phyloP scores from a whole-genome alignment of 768 basidiomycete genomes.

The Hygrophorus pudorinus region DNA sequence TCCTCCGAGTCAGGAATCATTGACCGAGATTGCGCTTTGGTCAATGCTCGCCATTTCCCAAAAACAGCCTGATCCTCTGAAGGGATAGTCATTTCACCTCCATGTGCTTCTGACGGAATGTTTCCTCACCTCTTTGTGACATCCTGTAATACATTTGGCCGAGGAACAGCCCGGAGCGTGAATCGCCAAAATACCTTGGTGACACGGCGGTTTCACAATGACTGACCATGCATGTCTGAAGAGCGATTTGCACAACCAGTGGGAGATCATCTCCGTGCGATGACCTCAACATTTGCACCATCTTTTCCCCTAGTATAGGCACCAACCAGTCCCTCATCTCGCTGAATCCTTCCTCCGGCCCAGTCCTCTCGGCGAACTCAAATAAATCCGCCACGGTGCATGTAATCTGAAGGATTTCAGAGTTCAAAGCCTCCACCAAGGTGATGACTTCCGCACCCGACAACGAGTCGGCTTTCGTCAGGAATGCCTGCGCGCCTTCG shows the following conservation, averaged over 20 bases:
- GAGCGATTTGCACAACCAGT: not conserved
- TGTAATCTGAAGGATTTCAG: not conserved
- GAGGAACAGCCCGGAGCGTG: not conserved
- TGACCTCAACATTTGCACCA: constrained; percentile 1
- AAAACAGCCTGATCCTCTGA: not conserved
- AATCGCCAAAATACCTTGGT: not conserved
- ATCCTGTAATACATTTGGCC: constrained; percentile 1
- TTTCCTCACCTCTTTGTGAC: not conserved
- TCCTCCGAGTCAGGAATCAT: not conserved
- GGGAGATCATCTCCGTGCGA: not conserved
- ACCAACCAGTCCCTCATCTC: not conserved
- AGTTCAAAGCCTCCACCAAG: constrained; percentile 1
- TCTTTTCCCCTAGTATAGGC: not conserved
- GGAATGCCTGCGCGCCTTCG: not conserved
- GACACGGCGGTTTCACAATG: not conserved
- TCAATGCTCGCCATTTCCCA: constrained; percentile 2
- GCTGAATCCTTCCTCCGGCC: not conserved
- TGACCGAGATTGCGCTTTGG: not conserved
- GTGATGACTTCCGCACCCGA: not conserved
- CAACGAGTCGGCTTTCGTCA: not conserved
- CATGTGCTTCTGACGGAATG: not conserved
- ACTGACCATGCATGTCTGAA: not conserved
- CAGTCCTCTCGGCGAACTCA: not conserved
- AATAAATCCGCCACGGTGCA: not conserved
- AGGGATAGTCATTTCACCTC: not conserved